Conservation (phyloP, 768 basidiomycete genomes). For the Hericium rajendrae region DNA sequence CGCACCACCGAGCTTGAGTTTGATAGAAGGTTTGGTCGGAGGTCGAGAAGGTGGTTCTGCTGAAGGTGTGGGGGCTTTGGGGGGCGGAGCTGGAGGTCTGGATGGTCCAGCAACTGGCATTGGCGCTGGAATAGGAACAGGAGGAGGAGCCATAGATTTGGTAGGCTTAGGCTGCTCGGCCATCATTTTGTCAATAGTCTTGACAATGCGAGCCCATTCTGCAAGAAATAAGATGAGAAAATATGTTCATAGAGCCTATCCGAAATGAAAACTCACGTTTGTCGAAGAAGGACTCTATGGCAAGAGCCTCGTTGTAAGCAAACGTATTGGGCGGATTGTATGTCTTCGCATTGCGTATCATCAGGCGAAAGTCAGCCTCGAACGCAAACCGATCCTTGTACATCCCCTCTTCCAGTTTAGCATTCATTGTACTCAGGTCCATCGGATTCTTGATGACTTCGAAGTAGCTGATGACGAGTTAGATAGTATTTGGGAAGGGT, state of each 20-base stretch:
- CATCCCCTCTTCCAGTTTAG: slow-evolving; percentile 78
- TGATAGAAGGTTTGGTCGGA: slow-evolving; percentile 21
- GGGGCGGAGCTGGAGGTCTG: background rate
- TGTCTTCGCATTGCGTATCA: slow-evolving; percentile 77
- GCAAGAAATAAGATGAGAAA: background rate
- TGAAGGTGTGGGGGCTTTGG: background rate
- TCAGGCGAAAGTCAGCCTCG: slow-evolving; percentile 77
- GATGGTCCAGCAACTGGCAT: background rate
- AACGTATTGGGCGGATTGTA: slow-evolving; percentile 72
- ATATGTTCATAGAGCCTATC: slow-evolving; percentile 1
- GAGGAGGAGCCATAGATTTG: slow-evolving; percentile 5
- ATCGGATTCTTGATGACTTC: slow-evolving; percentile 87
- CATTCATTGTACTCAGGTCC: slow-evolving; percentile 84
- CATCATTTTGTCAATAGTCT: slow-evolving; percentile 62
- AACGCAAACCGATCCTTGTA: slow-evolving; percentile 82
- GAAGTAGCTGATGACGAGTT: slow-evolving; percentile 58
- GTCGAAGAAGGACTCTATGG: slow-evolving; percentile 75
- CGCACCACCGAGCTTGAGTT: slow-evolving; percentile 23
- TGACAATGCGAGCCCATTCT: slow-evolving; percentile 87
- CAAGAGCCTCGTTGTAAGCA: slow-evolving; percentile 66
- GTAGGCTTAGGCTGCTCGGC: slow-evolving; percentile 20
- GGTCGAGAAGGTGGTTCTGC: slow-evolving; percentile 11
- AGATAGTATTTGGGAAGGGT: slow-evolving; percentile 3
- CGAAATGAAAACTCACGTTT: slow-evolving; percentile 48
- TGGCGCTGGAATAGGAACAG: slow-evolving; percentile 9